These are phyloP conservation scores for Euryodendron excelsum DNA, from an alignment of 148 eudicot species.

Conservation along the genomic window DNA sequence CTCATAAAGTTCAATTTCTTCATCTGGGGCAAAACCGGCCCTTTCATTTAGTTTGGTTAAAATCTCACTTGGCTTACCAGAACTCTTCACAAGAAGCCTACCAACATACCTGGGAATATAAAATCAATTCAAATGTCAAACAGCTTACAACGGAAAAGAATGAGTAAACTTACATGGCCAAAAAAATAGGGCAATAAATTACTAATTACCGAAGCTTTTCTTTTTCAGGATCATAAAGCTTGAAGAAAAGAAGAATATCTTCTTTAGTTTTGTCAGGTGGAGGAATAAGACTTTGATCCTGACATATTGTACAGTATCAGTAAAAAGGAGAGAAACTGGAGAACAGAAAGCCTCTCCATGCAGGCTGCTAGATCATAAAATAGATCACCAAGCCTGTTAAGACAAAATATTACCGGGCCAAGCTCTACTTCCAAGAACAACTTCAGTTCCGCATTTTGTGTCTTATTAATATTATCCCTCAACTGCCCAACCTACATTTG, in stretches of 20 bases:
- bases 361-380: not conserved
- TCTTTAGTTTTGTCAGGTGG: slow-evolving; percentile 67
- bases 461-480: slow-evolving; percentile 58
- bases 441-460: slow-evolving; percentile 64
- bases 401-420: slow-evolving; percentile 53
- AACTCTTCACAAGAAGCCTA: slow-evolving; percentile 65
- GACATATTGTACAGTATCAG: not conserved
- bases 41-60: slow-evolving; percentile 60
- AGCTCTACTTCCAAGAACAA: slow-evolving; percentile 74
- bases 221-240: slow-evolving; percentile 79
- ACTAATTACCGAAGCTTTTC: slow-evolving; percentile 69
- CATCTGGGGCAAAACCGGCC: slow-evolving; percentile 84
- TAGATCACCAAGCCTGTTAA: no score
- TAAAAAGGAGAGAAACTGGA: not conserved
- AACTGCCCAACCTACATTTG: slow-evolving; percentile 68
- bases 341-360: not conserved
- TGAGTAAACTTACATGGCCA: not conserved
- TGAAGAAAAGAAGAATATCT: slow-evolving; percentile 86
- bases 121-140: slow-evolving; percentile 9
- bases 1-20: slow-evolving; percentile 81
- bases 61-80: slow-evolving; percentile 62
- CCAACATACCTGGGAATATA: slow-evolving; percentile 71
- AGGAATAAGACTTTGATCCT: slow-evolving; percentile 62
- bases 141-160: slow-evolving; percentile 6
- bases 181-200: not conserved